Percentiles rank a stretch among this genome's conserved stretches.
These are phyloP conservation scores for Hygrophorus pudorinus DNA, from an alignment of 768 basidiomycete species.

Conservation along the genomic window DNA sequence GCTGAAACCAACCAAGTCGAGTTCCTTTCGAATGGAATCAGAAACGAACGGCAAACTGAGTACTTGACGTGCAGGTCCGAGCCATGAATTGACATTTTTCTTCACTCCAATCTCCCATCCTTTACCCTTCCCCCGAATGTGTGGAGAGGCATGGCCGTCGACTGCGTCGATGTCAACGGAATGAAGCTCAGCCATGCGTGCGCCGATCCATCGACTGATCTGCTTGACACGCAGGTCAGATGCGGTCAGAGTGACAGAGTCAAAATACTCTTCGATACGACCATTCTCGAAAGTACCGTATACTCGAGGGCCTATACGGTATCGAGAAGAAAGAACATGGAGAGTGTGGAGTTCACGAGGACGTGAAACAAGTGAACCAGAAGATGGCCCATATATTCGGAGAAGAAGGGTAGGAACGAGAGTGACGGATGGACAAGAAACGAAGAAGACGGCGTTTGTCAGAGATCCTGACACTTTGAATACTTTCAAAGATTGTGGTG, in stretches of 20 bases:
- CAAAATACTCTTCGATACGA: conserved; percentile 91
- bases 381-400: conserved; percentile 87
- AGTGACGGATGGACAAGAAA: conserved; percentile 54
- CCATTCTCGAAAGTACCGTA: conserved; percentile 96
- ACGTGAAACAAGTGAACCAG: conserved; percentile 80
- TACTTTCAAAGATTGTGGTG: conserved; percentile 44
- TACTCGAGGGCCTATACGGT: conserved; percentile 82
- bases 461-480: conserved; percentile 83
- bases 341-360: conserved; percentile 79
- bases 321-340: conserved; percentile 80
- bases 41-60: conserved; percentile 48
- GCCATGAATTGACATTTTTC: conserved; percentile 65
- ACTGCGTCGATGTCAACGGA: conserved; percentile 75
- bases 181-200: conserved; percentile 93
- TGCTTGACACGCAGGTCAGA: conserved; percentile 67
- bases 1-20: conserved; percentile 59
- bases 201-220: conserved; percentile 81
- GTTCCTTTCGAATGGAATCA: conserved; percentile 32
- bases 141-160: conserved; percentile 34
- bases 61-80: conserved; percentile 63
- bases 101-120: conserved; percentile 50
- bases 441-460: conserved; percentile 96
- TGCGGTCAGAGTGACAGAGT: conserved; percentile 71
- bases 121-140: conserved; percentile 29
- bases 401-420: conserved; percentile 63